Conservation (phyloP, 1,139 yeast species). For the Meyerozyma athensensis region DNA sequence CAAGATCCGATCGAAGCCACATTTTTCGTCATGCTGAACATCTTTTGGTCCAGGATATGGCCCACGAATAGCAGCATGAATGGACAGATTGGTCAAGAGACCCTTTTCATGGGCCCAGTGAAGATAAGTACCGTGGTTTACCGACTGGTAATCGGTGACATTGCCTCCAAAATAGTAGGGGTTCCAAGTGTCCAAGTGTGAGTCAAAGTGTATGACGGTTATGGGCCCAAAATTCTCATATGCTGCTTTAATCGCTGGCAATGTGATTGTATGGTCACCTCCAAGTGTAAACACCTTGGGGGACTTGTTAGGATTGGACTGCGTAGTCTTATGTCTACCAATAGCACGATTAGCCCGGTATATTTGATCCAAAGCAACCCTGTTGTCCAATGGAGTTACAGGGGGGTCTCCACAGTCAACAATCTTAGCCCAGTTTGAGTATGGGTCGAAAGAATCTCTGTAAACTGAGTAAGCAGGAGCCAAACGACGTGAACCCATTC, state of each 20-base stretch:
- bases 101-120: conserved; percentile 16
- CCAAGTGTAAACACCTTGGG: conserved; percentile 14
- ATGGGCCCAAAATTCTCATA: conserved; percentile 12
- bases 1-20: conserved; percentile 13
- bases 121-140: conserved; percentile 14
- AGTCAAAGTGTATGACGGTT: conserved; percentile 14
- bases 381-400: conserved; percentile 15
- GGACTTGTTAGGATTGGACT: conserved; percentile 5
- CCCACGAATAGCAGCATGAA: conserved; percentile 36
- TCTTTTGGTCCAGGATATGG: conserved; percentile 24
- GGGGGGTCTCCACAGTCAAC: conserved; percentile 18
- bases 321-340: conserved; percentile 9
- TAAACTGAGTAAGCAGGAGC: conserved; percentile 19
- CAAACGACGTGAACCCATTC: conserved; percentile 16
- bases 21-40: conserved; percentile 10
- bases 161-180: conserved; percentile 13
- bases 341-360: conserved; percentile 12
- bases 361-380: conserved; percentile 15
- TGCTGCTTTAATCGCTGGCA: conserved; percentile 13
- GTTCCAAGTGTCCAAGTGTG: conserved; percentile 16
- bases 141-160: conserved; percentile 10
- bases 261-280: conserved; percentile 15
- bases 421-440: conserved; percentile 13
- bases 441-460: conserved; percentile 11
- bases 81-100: conserved; percentile 11